Evolutionary conservation across 345 rosid species (phyloP).

Genomic region (Adansonia digitata): DNA sequence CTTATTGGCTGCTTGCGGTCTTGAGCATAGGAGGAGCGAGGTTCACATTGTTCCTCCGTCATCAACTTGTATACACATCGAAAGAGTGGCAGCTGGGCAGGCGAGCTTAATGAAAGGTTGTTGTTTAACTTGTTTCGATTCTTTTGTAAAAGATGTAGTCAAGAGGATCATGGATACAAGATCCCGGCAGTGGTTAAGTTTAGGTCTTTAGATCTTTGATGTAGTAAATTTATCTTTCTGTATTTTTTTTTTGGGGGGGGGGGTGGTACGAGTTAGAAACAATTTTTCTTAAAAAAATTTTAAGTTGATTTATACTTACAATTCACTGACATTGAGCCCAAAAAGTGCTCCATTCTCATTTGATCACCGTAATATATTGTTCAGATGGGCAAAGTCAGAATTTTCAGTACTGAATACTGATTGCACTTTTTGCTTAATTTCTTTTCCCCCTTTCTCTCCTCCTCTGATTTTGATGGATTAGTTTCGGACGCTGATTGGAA

Average conservation of each 20-base stretch:
- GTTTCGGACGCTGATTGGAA: background rate
- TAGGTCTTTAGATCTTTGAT: constrained; percentile 53
- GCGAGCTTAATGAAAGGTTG: constrained; percentile 68
- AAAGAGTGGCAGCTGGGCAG: constrained; percentile 42
- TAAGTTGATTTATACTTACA: constrained; percentile 27
- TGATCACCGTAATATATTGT: constrained; percentile 21
- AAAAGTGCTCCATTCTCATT: constrained; percentile 30
- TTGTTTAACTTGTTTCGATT: constrained; percentile 83
- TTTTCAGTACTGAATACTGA: background rate
- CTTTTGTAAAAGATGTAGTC: constrained; percentile 75
- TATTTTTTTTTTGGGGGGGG: constrained; percentile 6
- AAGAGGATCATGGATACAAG: constrained; percentile 72
- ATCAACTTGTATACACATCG: constrained; percentile 48
- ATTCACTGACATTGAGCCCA: constrained; percentile 29
- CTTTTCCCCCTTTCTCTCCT: too few species aligned
- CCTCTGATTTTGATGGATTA: background rate
- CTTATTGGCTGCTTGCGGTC: constrained; percentile 79
- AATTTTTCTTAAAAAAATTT: constrained; percentile 16
- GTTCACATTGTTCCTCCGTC: constrained; percentile 52
- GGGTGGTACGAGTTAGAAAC: constrained; percentile 31
- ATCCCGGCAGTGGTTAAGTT: constrained; percentile 68
- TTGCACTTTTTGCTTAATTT: background rate
- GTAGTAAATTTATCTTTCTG: constrained; percentile 9
- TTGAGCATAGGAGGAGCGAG: constrained; percentile 65
- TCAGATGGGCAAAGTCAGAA: constrained; percentile 13